Evolutionary conservation across 441 rosid species (phyloP).

Genomic region (Euphorbia corollata): DNA sequence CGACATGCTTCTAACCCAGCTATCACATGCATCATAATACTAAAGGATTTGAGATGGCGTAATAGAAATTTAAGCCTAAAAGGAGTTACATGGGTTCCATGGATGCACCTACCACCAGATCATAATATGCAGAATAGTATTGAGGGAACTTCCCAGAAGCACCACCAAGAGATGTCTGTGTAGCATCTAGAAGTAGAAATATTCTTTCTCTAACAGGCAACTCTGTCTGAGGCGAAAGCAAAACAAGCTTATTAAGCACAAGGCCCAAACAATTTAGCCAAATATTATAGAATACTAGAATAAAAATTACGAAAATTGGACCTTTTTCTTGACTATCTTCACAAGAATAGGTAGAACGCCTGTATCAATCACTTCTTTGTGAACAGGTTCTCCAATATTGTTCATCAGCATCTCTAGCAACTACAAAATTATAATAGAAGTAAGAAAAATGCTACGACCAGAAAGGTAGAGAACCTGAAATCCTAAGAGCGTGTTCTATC

Average conservation of each 20-base stretch:
- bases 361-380: constrained; percentile 68
- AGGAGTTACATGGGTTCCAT: constrained; percentile 4
- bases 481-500: background rate
- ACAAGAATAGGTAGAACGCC: constrained; percentile 74
- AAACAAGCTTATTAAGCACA: constrained; percentile 1
- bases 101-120: constrained; percentile 75
- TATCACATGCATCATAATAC: background rate
- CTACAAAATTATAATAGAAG: constrained; percentile 35
- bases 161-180: constrained; percentile 93
- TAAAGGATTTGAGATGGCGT: background rate
- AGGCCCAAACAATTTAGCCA: constrained; percentile 3
- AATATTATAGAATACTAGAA: background rate
- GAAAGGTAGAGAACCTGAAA: constrained; percentile 13
- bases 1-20: background rate
- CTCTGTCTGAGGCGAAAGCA: constrained; percentile 54
- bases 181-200: constrained; percentile 95
- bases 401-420: constrained; percentile 95
- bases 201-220: constrained; percentile 82
- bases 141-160: constrained; percentile 84
- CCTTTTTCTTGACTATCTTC: constrained; percentile 98
- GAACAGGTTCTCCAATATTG: constrained; percentile 73
- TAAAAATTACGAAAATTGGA: constrained; percentile 20
- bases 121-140: constrained; percentile 76
- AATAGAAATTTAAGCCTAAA: background rate
- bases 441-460: background rate